Evolutionary conservation across 495 filamentous ascomycete genomes (phyloP), one percentile per base, ranked within the genome.

Genomic region (Polyplosphaeria fusca): DNA sequence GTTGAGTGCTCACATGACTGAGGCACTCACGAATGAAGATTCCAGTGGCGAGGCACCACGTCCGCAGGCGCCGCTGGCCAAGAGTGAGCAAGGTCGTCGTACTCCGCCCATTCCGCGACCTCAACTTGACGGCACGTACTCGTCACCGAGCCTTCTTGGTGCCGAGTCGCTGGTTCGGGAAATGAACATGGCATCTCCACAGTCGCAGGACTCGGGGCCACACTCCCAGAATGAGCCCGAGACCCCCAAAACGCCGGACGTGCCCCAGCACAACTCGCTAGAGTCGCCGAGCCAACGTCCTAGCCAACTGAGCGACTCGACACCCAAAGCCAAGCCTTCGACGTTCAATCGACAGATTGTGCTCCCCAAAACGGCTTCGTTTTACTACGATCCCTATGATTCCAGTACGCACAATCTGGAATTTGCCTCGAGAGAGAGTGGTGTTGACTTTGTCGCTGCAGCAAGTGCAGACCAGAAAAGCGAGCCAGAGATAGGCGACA

Each of bases 91-190:
- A 7, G 30, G 7, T 35, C 30, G 30, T 7, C 30, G 30, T 14
- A 12, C 39, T 11, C 11, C 9, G 19, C 39, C 9, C 9, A 11
- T 5, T 42, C 9, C 9, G 30, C 39, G 39, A 7, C 20, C 39
- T 37, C 50, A 46, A 19, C 23, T 52, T 13, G 43, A 60, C 35
- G 52, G 57, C n/a, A 39, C 38, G 7, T 39, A 57, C 24, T 56
- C 57, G 12, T 65, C 62, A 5, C 57, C 81, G 28, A 87, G 84
- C 68, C 71, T 87, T 28, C 76, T 82, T 57, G 85, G 84, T 35
- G 78, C 85, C 47, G 85, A 87, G 70, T 84, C 80, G 11, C 69
- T 86, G 55, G 82, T 89, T 58, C 76, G 81, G 58, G 78, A 83
- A 61, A 71, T 88, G 47, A 79, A 86, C 60, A 86, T 87, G 82